Percentiles rank a stretch among this genome's conserved stretches.
Evolutionary conservation across 768 basidiomycete genomes (phyloP).

Genomic region (Amanita pallidorosea): DNA sequence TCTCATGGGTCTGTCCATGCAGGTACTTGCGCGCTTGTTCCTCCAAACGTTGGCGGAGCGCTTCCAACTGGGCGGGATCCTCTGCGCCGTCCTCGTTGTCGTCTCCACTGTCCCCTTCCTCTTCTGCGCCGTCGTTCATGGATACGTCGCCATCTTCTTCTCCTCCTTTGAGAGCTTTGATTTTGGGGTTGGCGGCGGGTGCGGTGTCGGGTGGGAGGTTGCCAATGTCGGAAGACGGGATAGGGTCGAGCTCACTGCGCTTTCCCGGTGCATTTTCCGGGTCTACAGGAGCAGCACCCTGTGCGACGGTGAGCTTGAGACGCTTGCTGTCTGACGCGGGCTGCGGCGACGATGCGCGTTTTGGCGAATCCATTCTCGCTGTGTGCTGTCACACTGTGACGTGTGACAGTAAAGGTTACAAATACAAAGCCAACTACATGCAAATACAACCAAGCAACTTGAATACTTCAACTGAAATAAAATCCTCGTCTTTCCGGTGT

Average conservation of each 20-base stretch:
- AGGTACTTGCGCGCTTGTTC: conserved; percentile 91
- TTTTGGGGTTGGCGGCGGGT: conserved; percentile 4
- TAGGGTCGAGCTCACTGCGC: conserved; percentile 80
- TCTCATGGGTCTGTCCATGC: conserved; percentile 92
- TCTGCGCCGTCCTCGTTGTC: conserved; percentile 64
- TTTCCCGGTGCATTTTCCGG: conserved; percentile 74
- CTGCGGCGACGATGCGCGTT: conserved; percentile 50
- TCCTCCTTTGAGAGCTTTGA: conserved; percentile 34
- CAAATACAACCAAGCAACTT: no score
- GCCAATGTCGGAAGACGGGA: conserved; percentile 66
- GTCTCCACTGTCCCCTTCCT: conserved; percentile 68
- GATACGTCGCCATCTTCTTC: conserved; percentile 69
- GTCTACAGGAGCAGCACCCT: conserved; percentile 70
- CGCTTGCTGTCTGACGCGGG: conserved; percentile 47
- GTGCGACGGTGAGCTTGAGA: conserved; percentile 43
- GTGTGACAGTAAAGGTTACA: not conserved
- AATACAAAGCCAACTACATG: not conserved
- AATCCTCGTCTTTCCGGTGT: no score
- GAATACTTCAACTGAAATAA: no score
- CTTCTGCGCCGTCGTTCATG: conserved; percentile 72
- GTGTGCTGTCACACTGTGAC: not conserved
- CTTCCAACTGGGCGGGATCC: conserved; percentile 76
- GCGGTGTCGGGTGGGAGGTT: conserved; percentile 50
- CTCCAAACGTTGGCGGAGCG: conserved; percentile 67
- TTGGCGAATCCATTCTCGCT: conserved; percentile 47